Percentiles rank a stretch among this genome's conserved stretches.
These are phyloP conservation scores for Cyclotella kingstonii DNA, from an alignment of 108 stramenopile genomes.

Conservation along the genomic window DNA sequence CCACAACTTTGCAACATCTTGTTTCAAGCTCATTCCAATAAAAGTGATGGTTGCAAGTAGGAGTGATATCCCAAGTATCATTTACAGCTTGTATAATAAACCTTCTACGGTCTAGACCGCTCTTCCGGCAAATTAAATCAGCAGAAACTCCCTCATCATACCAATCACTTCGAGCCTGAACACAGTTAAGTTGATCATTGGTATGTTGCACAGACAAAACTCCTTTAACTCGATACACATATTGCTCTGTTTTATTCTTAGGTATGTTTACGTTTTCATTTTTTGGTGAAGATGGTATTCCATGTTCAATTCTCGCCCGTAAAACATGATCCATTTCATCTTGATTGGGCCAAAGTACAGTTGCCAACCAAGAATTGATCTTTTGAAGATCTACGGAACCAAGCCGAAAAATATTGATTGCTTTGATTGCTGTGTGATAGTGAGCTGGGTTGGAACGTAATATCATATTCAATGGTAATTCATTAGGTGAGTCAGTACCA, in stretches of 20 bases:
- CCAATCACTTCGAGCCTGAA: conserved; percentile 13
- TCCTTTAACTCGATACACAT: conserved; percentile 79
- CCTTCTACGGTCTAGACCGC: conserved; percentile 52
- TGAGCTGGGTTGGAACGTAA: conserved; percentile 1
- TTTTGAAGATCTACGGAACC: conserved; percentile 56
- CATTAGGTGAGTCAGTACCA: too few relatives aligned
- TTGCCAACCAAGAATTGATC: conserved; percentile 78
- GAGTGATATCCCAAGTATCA: conserved; percentile 85
- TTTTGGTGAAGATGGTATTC: background rate
- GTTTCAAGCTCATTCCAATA: conserved; percentile 50
- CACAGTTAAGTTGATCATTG: conserved; percentile 19
- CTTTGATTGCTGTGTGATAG: conserved; percentile 53
- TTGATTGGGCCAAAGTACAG: conserved; percentile 83
- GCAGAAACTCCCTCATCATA: conserved; percentile 12
- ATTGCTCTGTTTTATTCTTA: conserved; percentile 13
- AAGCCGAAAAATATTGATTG: conserved; percentile 49
- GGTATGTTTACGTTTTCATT: conserved; percentile 1
- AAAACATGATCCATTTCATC: conserved; percentile 69
- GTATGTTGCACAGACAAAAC: conserved; percentile 57
- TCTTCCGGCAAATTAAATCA: conserved; percentile 10
- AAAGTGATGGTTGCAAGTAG: conserved; percentile 56
- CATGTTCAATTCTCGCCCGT: conserved; percentile 43
- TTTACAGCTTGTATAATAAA: conserved; percentile 81
- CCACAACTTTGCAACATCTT: conserved; percentile 73
- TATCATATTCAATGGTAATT: background rate